Percentiles rank a stretch among this genome's conserved stretches.
Conservation (phyloP, 83 land plant species). For the Picea engelmannii region DNA sequence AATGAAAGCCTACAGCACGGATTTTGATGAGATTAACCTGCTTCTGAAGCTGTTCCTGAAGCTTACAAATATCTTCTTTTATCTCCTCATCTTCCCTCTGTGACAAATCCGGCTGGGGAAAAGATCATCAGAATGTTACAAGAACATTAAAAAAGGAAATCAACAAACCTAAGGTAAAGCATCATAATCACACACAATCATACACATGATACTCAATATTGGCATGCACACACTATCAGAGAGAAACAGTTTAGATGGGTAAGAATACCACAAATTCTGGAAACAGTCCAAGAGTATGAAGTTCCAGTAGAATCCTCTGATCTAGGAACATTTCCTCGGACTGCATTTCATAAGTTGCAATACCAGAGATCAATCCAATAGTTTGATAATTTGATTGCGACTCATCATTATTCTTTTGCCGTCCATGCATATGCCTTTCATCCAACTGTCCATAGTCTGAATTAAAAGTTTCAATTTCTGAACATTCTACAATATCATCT, state of each 20-base stretch:
- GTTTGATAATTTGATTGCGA: background rate
- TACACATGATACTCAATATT: too few relatives aligned
- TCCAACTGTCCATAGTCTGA: slow-evolving; percentile 10
- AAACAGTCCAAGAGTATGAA: slow-evolving; percentile 74
- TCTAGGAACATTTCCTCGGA: slow-evolving; percentile 71
- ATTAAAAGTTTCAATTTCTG: slow-evolving; percentile 21
- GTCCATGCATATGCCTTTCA: slow-evolving; percentile 13
- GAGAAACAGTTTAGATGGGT: background rate
- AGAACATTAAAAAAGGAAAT: background rate
- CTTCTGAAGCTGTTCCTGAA: slow-evolving; percentile 43
- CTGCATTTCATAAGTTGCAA: slow-evolving; percentile 46
- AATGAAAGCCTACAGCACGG: background rate
- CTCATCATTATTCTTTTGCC: slow-evolving; percentile 13
- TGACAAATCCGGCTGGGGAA: slow-evolving; percentile 54
- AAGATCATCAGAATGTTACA: background rate
- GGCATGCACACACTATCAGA: too few relatives aligned
- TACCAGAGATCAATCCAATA: slow-evolving; percentile 20
- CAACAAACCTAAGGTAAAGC: background rate
- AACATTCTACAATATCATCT: slow-evolving; percentile 22
- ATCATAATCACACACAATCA: too few relatives aligned
- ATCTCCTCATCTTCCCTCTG: slow-evolving; percentile 75
- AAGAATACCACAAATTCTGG: slow-evolving; percentile 64
- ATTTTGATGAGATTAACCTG: slow-evolving; percentile 49
- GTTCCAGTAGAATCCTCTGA: slow-evolving; percentile 80
- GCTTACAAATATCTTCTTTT: slow-evolving; percentile 46